Conservation (phyloP, 108 stramenopile species). For the Nitzschia sp. region DNA sequence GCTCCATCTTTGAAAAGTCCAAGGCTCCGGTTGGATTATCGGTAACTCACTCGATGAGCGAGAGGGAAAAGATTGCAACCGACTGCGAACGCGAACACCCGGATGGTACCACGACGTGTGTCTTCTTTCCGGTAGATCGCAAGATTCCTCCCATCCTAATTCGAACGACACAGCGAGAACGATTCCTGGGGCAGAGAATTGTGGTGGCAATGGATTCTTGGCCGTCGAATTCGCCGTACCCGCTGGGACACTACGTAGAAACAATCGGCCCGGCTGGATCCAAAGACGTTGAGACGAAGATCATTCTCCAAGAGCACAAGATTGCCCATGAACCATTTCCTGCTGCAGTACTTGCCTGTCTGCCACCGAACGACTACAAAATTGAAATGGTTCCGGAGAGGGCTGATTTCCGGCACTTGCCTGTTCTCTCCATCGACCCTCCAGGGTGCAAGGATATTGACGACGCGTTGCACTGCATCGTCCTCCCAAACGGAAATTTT, state of each 20-base stretch:
- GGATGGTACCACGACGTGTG: conserved; percentile 78
- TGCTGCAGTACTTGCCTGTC: conserved; percentile 93
- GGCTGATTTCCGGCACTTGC: conserved; percentile 87
- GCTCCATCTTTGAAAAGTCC: conserved; percentile 60
- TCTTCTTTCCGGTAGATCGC: conserved; percentile 93
- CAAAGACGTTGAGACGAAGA: conserved; percentile 95
- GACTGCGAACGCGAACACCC: conserved; percentile 73
- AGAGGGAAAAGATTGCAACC: conserved; percentile 80
- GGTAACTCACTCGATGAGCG: conserved; percentile 25
- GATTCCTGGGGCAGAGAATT: conserved; percentile 78
- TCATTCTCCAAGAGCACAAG: conserved; percentile 92
- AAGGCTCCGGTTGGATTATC: not conserved
- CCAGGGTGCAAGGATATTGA: conserved; percentile 99
- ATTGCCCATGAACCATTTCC: conserved; percentile 96
- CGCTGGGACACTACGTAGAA: conserved; percentile 92
- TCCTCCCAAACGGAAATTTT: conserved; percentile 91
- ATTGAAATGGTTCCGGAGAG: conserved; percentile 85
- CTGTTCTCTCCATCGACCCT: conserved; percentile 97
- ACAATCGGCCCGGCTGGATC: conserved; percentile 89
- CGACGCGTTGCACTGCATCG: conserved; percentile 95
- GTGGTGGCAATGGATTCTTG: conserved; percentile 91
- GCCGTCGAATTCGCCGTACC: conserved; percentile 86
- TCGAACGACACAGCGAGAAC: conserved; percentile 76
- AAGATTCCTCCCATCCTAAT: conserved; percentile 84
- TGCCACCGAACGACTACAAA: conserved; percentile 92